Conservation (phyloP, 257 asterid genomes). For the Solanum chiquidenum region DNA sequence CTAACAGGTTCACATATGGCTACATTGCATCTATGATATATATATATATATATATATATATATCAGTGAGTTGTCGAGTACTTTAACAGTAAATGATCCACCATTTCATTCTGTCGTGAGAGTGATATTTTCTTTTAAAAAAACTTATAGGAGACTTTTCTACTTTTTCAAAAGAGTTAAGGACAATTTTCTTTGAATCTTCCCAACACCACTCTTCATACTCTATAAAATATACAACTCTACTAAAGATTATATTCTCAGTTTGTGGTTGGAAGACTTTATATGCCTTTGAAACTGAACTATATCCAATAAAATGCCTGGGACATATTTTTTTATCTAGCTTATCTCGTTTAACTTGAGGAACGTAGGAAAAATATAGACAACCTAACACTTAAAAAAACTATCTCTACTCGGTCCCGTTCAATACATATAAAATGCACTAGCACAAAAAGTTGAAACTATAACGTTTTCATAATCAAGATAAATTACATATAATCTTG, state of each 20-base stretch:
- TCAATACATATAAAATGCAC: too few species aligned
- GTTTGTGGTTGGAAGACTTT: background rate
- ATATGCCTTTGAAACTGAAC: background rate
- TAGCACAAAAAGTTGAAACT: too few species aligned
- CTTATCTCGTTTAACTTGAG: background rate
- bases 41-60: too few species aligned
- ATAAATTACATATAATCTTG: too few species aligned
- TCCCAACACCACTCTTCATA: background rate
- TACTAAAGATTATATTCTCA: background rate
- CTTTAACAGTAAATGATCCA: background rate
- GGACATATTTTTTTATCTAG: background rate
- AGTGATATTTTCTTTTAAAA: background rate
- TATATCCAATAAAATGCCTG: too few species aligned
- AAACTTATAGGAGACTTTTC: background rate
- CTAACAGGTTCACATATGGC: too few species aligned
- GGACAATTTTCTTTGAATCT: background rate
- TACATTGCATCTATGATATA: too few species aligned
- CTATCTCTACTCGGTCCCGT: too few species aligned
- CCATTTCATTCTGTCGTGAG: background rate
- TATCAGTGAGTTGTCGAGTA: too few species aligned
- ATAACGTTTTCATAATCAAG: too few species aligned
- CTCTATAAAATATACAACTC: background rate
- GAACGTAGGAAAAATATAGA: background rate
- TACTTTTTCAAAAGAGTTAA: too few species aligned
- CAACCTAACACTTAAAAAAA: background rate